Conservation (phyloP, 2,329 filamentous ascomycete species). For the Botrytis fragariae region DNA sequence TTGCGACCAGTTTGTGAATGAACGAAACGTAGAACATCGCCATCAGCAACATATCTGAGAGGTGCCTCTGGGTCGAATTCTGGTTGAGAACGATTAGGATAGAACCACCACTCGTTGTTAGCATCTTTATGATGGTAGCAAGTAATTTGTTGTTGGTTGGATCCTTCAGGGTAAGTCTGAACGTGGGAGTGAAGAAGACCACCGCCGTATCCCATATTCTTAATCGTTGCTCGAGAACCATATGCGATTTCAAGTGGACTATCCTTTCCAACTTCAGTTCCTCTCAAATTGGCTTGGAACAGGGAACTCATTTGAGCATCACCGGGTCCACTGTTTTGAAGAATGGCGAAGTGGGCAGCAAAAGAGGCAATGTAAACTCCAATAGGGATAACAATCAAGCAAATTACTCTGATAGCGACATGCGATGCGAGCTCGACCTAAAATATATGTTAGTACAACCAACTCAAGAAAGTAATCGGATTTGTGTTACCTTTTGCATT, state of each 20-base stretch:
- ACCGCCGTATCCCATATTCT: conserved; percentile 99
- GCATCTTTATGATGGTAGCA: conserved; percentile 99
- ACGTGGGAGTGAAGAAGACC: conserved; percentile 95
- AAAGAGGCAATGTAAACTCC: conserved; percentile 96
- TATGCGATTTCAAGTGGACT: conserved; percentile 89
- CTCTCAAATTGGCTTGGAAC: conserved; percentile 94
- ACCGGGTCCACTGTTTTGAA: conserved; percentile 90
- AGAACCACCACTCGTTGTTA: conserved; percentile 99
- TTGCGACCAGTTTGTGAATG: conserved; percentile 96
- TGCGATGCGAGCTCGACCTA: conserved; percentile 70
- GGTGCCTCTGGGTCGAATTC: conserved; percentile 72
- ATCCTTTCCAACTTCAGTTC: conserved; percentile 90
- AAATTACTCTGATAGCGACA: conserved; percentile 73
- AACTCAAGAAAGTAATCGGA: neutral
- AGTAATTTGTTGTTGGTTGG: conserved; percentile 91
- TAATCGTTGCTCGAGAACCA: conserved; percentile 87
- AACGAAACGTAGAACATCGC: conserved; percentile 77
- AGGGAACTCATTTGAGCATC: conserved; percentile 99
- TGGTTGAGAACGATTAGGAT: conserved; percentile 78
- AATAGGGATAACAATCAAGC: conserved; percentile 84
- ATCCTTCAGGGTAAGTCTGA: conserved; percentile 93
- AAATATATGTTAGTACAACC: conserved; percentile 28
- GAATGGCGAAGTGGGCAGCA: conserved; percentile 87
- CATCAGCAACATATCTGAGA: conserved; percentile 72
- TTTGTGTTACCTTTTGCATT: conserved; percentile 69